Conservation (phyloP, 306 rosid species). For the Trichosanthes truncata region DNA sequence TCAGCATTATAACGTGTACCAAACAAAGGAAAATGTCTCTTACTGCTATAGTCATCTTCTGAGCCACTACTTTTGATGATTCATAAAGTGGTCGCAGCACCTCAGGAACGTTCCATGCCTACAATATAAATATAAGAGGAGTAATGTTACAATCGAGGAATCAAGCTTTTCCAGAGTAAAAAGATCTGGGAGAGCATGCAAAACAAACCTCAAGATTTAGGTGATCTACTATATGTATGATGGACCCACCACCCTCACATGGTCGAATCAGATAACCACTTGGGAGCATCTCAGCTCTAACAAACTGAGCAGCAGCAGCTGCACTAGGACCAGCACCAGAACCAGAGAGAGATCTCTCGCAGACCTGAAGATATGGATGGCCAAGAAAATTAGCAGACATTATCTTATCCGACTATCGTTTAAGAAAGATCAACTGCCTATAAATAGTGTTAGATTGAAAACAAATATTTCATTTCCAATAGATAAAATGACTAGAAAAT, state of each 20-base stretch:
- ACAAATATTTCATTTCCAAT: neutral
- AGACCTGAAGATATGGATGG: slow-evolving; percentile 37
- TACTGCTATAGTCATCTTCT: slow-evolving; percentile 89
- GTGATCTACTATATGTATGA: slow-evolving; percentile 94
- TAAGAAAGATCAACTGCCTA: neutral
- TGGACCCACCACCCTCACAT: slow-evolving; percentile 98
- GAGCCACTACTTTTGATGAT: slow-evolving; percentile 87
- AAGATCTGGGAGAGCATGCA: neutral
- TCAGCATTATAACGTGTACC: neutral
- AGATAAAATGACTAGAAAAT: neutral
- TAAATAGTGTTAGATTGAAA: neutral
- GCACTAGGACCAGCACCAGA: slow-evolving; percentile 82
- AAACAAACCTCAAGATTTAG: slow-evolving; percentile 75
- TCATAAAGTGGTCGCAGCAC: slow-evolving; percentile 92
- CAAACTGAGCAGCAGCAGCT: slow-evolving; percentile 70
- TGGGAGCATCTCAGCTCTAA: slow-evolving; percentile 80
- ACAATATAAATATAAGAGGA: neutral
- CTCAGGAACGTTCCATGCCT: slow-evolving; percentile 99
- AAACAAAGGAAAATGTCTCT: slow-evolving; percentile 15
- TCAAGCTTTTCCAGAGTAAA: neutral
- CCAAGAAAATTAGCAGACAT: neutral
- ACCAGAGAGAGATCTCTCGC: slow-evolving; percentile 96
- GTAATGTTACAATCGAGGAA: neutral
- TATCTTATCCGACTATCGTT: neutral
- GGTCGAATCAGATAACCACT: slow-evolving; percentile 96